Evolutionary conservation across 768 basidiomycete species (phyloP), one percentile per base, ranked within the genome.

Genomic region (Boletellus sp.): DNA sequence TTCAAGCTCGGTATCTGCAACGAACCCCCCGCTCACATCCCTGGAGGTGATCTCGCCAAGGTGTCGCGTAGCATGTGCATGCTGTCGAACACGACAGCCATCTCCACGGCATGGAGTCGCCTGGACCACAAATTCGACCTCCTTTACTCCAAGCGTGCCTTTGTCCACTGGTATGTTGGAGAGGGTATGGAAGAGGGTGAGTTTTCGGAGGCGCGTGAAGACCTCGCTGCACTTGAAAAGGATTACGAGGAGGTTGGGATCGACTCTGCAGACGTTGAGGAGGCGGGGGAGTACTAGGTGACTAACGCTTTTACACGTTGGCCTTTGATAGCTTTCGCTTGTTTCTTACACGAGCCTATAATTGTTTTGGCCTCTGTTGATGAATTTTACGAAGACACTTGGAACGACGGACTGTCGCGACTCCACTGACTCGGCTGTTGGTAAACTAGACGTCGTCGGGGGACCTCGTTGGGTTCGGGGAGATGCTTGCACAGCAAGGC

Each of bases 141-240:
- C 39, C 76, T 88, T 35, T 87, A 87, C 74, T 85, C 84, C 69
- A 68, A 84, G 76, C 77, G 81, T 57, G 72, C 70, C 20, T 70
- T 78, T 56, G 74, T 77, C 9, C 75, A 79, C 66, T 77, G 79
- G 80, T 81, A 89, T 68, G 84, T 85, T 52, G 83, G 85, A 53
- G 84, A 87, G 68, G 83, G 85, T 65, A 87, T 87, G 83, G 83
- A 87, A 67, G 84, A 87, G 80, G 95, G 95, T 68, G 95, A 99
- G 75, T 97, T 98, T 76, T 94, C 92, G 17, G 95, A 97, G 76
- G 95, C 95, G 17, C 88, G 95, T 52, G 96, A 99, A 74, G 95
- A 99, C 69, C 85, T 99, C 50, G 96, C 95, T n/a, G 95, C 95
- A n/a, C 84, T 99, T 48, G 95, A 97, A 78, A 96, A 93, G 71